Evolutionary conservation across 805 yeast species (phyloP).

Genomic region (Wickerhamomyces canadensis): DNA sequence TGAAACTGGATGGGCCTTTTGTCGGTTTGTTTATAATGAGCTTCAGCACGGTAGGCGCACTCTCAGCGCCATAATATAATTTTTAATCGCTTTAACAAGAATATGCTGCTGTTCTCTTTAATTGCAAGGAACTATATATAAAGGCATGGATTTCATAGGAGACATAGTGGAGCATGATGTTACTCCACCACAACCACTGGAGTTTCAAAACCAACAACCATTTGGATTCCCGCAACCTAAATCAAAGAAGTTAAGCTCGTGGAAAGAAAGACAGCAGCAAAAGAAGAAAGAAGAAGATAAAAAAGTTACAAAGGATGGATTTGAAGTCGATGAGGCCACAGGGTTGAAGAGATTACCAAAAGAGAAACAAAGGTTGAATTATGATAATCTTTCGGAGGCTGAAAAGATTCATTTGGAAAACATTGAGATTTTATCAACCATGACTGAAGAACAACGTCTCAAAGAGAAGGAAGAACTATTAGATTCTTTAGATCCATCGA

Average conservation of each 20-base stretch:
- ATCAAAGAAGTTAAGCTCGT: conserved; percentile 67
- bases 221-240: conserved; percentile 78
- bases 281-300: conserved; percentile 90
- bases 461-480: conserved; percentile 63
- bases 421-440: conserved; percentile 48
- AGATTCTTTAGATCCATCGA: conserved; percentile 60
- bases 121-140: background rate
- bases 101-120: too few relatives aligned
- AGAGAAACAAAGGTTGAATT: conserved; percentile 73
- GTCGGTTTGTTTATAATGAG: too few relatives aligned
- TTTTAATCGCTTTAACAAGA: too few relatives aligned
- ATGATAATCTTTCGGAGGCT: conserved; percentile 44
- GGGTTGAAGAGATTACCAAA: conserved; percentile 73
- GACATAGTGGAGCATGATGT: conserved; percentile 87
- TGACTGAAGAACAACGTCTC: conserved; percentile 63
- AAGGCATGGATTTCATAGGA: conserved; percentile 82
- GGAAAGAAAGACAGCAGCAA: conserved; percentile 88
- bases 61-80: too few relatives aligned
- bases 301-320: conserved; percentile 90
- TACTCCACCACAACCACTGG: conserved; percentile 91
- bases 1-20: too few relatives aligned
- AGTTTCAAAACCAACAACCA: conserved; percentile 76
- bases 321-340: conserved; percentile 80
- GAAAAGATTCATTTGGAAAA: conserved; percentile 78
- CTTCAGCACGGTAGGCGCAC: too few relatives aligned